Evolutionary conservation across 352 stramenopile species (phyloP).

Genomic region (Phytophthora ohioensis): DNA sequence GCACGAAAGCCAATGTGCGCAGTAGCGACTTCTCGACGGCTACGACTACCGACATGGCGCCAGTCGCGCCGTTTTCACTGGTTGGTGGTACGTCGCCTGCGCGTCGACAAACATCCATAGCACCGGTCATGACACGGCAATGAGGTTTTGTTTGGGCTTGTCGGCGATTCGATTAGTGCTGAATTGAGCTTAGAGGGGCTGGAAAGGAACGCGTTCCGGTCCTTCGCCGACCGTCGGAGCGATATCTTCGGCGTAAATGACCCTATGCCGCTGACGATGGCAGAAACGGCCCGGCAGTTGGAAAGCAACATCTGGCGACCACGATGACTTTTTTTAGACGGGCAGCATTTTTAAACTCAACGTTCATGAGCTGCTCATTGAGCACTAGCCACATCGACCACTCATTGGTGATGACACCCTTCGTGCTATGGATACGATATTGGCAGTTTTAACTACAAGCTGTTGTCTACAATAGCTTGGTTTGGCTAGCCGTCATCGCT

Average conservation of each 20-base stretch:
- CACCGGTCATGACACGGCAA: constrained; percentile 27
- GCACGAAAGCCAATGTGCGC: constrained; percentile 69
- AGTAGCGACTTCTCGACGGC: constrained; percentile 69
- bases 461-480: too few species aligned
- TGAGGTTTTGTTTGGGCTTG: neutral
- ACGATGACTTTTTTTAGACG: constrained; percentile 25
- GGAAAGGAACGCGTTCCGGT: constrained; percentile 31
- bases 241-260: constrained; percentile 22
- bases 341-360: constrained; percentile 6
- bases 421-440: neutral
- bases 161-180: neutral
- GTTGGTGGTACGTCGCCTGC: constrained; percentile 14
- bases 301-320: constrained; percentile 3
- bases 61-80: constrained; percentile 29
- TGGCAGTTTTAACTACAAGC: too few species aligned
- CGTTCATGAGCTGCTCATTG: neutral
- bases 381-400: neutral
- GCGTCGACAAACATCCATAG: constrained; percentile 28
- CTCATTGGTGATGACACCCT: neutral
- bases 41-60: constrained; percentile 58
- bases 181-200: neutral
- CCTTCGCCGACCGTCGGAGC: constrained; percentile 5
- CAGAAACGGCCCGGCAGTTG: constrained; percentile 28
- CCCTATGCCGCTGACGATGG: constrained; percentile 19
- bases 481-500: too few species aligned